Evolutionary conservation across 768 basidiomycete genomes (phyloP), one percentile per base, ranked within the genome.

Genomic region (Auriscalpium microsporum): DNA sequence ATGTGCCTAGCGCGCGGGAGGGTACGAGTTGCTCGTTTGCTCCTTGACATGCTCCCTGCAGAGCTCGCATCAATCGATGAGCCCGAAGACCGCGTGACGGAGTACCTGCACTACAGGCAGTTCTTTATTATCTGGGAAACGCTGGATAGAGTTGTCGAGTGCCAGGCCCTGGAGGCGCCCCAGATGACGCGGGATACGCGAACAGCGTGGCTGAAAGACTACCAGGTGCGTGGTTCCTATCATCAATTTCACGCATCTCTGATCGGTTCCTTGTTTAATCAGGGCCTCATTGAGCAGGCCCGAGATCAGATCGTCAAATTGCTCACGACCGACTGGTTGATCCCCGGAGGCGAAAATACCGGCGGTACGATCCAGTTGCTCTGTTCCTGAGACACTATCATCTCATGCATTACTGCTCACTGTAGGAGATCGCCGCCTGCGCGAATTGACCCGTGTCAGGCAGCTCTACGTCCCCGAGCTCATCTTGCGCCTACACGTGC

Each of bases 381-480:
- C 23, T 17, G 14, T 23, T 10, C 38, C 8, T 33, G 19, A 13
- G 4, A n/a, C 10, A 9, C 14, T 11, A 45, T 36, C 33, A 54
- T 17, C 45, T 56, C 52, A 11, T 52, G 53, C 4, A n/a, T 47
- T 37, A 54, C 23, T 62, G 48, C 23, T 46, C 49, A 33, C 4
- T 17, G 10, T 45, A 78, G 81, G 70, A 44, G 78, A 83, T 48
- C 77, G 76, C 8, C 77, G 87, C 28, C 75, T 74, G 21, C 73
- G 74, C 19, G 90, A 94, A 58, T 78, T 95, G 47, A 71, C 79
- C 11, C 81, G 87, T n/a, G 87, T 95, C 51, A 82, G 94, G 44
- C 86, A 93, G 63, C 82, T 94, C 34, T 94, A 87, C 68, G 75
- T 96, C 23, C 95, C 94, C 0, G 93, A 96, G 66, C 76, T 97